phyloP scores from a whole-genome alignment of 164 flowering plant genomes.

The Hamamelis virginiana region DNA sequence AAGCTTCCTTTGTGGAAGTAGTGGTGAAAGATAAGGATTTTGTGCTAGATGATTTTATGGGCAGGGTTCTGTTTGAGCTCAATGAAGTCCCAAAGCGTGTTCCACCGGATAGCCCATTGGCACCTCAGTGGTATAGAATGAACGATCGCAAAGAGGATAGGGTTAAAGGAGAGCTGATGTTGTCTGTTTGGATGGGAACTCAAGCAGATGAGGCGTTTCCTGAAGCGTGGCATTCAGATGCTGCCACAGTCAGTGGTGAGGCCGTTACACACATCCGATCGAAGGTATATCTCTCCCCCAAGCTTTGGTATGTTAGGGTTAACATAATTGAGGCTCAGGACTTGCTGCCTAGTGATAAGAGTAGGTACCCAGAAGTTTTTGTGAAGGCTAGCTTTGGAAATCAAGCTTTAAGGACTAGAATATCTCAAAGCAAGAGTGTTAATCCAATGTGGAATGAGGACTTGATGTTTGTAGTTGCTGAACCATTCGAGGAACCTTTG shows the following conservation, averaged over 20 bases:
- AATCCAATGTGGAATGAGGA: conserved; percentile 88
- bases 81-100: conserved; percentile 68
- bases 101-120: conserved; percentile 83
- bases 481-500: conserved; percentile 78
- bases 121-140: conserved; percentile 83
- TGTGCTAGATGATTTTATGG: conserved; percentile 68
- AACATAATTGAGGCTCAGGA: conserved; percentile 87
- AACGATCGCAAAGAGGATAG: conserved; percentile 55
- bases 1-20: conserved; percentile 70
- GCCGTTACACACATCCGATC: conserved; percentile 56
- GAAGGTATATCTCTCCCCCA: conserved; percentile 79
- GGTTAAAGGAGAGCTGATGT: conserved; percentile 72
- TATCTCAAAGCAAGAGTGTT: conserved; percentile 43
- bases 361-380: conserved; percentile 57
- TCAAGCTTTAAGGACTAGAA: conserved; percentile 55
- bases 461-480: conserved; percentile 74
- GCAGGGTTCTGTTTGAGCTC: conserved; percentile 56
- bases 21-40: conserved; percentile 73
- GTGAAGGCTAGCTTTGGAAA: conserved; percentile 64
- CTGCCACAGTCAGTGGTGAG: conserved; percentile 57
- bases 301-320: conserved; percentile 81
- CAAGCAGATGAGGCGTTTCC: conserved; percentile 88
- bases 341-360: conserved; percentile 53
- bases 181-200: conserved; percentile 90
- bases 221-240: conserved; percentile 85